Base-by-base conservation (phyloP, 139 green algal genomes). In the Spirogloea muscicola region DNA sequence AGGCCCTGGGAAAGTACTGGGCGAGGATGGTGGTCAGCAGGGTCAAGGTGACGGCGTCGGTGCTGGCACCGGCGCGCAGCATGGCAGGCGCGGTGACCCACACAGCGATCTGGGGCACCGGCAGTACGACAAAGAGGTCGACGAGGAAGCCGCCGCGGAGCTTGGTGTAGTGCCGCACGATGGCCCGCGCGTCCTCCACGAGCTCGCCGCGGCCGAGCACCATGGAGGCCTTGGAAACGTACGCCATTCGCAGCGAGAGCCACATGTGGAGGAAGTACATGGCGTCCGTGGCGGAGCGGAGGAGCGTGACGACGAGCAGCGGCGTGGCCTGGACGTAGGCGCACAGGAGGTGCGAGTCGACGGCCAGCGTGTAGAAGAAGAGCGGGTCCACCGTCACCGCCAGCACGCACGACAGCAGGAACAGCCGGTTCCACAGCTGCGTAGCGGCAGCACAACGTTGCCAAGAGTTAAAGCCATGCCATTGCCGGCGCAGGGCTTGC, bases 311-410 rank as follows among this genome's bases (percentile, higher is more conserved):
- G 37, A 33, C 34, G 1, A 69, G 21, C 6, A 33, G 18, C 2
- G 18, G 51, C 37, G 18, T 18, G 16, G 27, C 60, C 39, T 69
- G 60, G 38, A 69, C 37, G 60, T 69, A 69, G 39, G 51, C 27
- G 60, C 60, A 69, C 38, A 25, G 37, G 34, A 21, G n/a, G 10
- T 27, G 18, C n/a, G 31, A 25, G 2, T 49, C 34, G 18, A 52
- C 36, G 1, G 18, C 25, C n/a, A 69, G 33, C 37, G 51, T 27
- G 60, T 69, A 69, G 39, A 55, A 33, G 39, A 69, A 69, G 37
- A 27, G 38, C 5, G 60, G 60, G 34, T 69, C 60, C 27, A 48
- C 25, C 27, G 37, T 37, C 27, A 69, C n/a, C 13, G 21, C 34
- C 38, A 27, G 4, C 1, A 18, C 10, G 0, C 16, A 25, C 38